Conservation (phyloP, 768 basidiomycete genomes). For the Russula ochroleuca region DNA sequence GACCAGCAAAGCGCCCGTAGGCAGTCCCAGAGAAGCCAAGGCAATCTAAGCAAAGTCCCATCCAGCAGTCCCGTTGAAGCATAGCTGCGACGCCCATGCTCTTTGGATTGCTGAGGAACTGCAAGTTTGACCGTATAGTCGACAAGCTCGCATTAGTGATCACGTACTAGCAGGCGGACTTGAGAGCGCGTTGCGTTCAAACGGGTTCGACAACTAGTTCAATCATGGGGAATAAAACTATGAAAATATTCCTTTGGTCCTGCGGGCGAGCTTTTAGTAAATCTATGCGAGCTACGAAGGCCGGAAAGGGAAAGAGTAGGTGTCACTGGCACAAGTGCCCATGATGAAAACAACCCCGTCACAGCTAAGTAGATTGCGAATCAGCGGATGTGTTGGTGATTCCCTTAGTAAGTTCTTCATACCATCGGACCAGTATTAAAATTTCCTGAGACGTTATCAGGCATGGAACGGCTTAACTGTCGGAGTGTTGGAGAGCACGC, state of each 20-base stretch:
- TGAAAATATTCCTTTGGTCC: too few species aligned
- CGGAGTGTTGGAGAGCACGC: background rate
- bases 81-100: too few species aligned
- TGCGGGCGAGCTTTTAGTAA: too few species aligned
- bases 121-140: background rate
- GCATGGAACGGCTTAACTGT: background rate
- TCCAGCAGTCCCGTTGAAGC: background rate
- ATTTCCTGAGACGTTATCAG: background rate
- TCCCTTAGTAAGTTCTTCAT: background rate
- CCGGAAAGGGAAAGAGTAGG: background rate
- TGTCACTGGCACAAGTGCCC: background rate
- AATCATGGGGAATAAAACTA: too few species aligned
- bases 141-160: background rate
- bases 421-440: background rate
- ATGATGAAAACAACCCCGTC: background rate
- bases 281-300: too few species aligned
- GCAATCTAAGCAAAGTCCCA: background rate
- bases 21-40: constrained; percentile 2
- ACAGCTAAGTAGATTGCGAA: background rate
- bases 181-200: too few species aligned
- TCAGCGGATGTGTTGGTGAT: background rate
- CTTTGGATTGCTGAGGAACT: background rate
- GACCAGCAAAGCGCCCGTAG: constrained; percentile 4
- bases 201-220: too few species aligned
- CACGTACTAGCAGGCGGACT: too few species aligned